Evolutionary conservation across 352 stramenopile genomes (phyloP).

Genomic region (Phytophthora uliginosa): DNA sequence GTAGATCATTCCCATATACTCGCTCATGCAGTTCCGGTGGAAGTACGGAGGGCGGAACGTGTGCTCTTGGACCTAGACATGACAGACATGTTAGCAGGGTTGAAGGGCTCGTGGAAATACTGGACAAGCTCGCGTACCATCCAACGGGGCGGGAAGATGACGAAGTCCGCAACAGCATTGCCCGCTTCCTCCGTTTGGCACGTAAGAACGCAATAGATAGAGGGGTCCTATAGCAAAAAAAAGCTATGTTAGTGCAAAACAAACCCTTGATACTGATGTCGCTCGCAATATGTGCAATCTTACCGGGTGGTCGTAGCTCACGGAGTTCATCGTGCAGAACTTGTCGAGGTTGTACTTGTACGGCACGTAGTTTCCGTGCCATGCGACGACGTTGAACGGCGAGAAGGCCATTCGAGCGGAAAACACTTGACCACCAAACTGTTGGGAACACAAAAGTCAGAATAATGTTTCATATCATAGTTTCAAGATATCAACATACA

Average conservation of each 20-base stretch:
- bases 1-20: constrained; percentile 99
- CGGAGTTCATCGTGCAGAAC: constrained; percentile 97
- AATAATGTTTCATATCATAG: not conserved
- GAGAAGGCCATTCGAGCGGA: constrained; percentile 85
- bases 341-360: constrained; percentile 98
- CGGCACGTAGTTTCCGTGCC: constrained; percentile 98
- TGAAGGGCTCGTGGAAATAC: constrained; percentile 4
- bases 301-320: constrained; percentile 96
- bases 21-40: constrained; percentile 98
- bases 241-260: not conserved
- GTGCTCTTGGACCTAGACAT: constrained; percentile 82
- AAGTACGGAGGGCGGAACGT: constrained; percentile 96
- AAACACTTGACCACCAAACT: constrained; percentile 94
- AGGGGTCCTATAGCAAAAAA: constrained; percentile 81
- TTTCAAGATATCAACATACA: not conserved
- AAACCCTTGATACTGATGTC: not conserved
- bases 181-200: constrained; percentile 94
- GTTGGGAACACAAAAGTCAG: constrained; percentile 10
- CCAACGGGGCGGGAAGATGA: constrained; percentile 98
- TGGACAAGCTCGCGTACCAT: constrained; percentile 72
- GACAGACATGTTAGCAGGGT: not conserved
- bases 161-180: constrained; percentile 97
- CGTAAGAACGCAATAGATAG: constrained; percentile 98
- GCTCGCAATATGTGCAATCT: not conserved
- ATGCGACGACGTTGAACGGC: constrained; percentile 98